A percentile compares a stretch with the other conserved stretches of the same genome.
These are phyloP conservation scores for Starmerella stellata DNA, from an alignment of 805 yeast genomes.

Conservation along the genomic window DNA sequence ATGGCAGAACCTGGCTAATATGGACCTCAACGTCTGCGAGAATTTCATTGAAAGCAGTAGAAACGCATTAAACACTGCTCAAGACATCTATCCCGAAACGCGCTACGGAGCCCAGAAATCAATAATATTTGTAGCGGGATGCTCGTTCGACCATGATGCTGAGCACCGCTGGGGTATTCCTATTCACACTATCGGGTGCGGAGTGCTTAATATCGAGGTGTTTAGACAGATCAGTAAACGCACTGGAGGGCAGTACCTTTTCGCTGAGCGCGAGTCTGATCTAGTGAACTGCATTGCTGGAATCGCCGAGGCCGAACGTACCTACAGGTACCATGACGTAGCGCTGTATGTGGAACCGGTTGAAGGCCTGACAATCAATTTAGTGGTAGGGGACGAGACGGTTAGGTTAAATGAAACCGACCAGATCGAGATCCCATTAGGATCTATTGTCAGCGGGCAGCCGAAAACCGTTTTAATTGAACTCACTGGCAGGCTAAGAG, in stretches of 20 bases:
- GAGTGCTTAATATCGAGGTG: slow-evolving; percentile 2
- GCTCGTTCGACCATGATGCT: neutral
- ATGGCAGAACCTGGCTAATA: slow-evolving; percentile 2
- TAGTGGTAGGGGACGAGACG: neutral
- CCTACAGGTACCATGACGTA: slow-evolving; percentile 3
- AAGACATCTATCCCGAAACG: neutral
- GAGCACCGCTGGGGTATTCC: neutral
- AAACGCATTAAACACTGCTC: slow-evolving; percentile 4
- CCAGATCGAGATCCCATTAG: neutral
- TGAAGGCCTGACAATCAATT: neutral
- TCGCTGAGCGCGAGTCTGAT: neutral
- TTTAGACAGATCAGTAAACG: slow-evolving; percentile 1
- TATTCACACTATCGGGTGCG: slow-evolving; percentile 6
- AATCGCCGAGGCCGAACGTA: slow-evolving; percentile 3
- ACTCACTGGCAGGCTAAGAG: neutral
- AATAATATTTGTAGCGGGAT: slow-evolving; percentile 2
- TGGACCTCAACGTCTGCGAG: neutral
- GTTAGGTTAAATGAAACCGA: neutral
- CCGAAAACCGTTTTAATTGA: slow-evolving; percentile 3
- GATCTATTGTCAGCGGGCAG: slow-evolving; percentile 7
- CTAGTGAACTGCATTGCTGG: neutral
- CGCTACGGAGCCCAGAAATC: slow-evolving; percentile 4
- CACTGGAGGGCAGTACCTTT: slow-evolving; percentile 5
- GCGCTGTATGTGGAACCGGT: neutral
- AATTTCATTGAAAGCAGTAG: neutral